These are phyloP conservation scores for Ramaria sp. DNA, from an alignment of 768 basidiomycete species.

Conservation along the genomic window DNA sequence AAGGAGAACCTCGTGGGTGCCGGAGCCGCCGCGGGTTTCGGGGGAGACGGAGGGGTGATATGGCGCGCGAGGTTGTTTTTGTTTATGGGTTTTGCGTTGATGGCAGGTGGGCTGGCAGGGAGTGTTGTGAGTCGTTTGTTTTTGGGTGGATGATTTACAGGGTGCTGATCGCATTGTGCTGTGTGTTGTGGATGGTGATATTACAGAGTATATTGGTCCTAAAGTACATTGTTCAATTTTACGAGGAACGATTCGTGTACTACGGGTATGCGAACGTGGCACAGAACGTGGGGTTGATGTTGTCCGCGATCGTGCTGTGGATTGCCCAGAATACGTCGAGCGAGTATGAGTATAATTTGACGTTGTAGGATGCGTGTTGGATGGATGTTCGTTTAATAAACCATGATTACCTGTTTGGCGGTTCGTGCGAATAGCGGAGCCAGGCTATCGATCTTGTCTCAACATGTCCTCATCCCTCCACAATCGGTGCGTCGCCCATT, in stretches of 20 bases:
- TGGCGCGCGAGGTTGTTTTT: conserved; percentile 86
- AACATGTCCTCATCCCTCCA: too few relatives aligned
- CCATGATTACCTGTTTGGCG: too few relatives aligned
- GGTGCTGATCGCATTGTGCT: not conserved
- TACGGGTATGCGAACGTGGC: conserved; percentile 96
- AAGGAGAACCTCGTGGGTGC: conserved; percentile 80
- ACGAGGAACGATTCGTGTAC: conserved; percentile 68
- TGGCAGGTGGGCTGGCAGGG: conserved; percentile 97
- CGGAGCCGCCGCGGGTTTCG: conserved; percentile 43
- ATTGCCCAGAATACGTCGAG: conserved; percentile 73
- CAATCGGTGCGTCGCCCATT: too few relatives aligned
- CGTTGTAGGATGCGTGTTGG: conserved; percentile 30
- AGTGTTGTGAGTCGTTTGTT: conserved; percentile 62
- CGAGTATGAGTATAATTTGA: conserved; percentile 92
- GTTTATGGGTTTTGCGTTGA: conserved; percentile 92
- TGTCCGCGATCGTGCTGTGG: conserved; percentile 85
- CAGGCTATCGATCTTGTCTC: too few relatives aligned
- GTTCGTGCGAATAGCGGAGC: too few relatives aligned
- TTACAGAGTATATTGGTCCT: conserved; percentile 74
- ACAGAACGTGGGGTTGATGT: conserved; percentile 79
- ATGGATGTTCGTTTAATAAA: too few relatives aligned
- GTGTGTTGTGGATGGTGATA: not conserved
- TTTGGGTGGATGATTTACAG: not conserved
- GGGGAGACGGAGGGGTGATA: conserved; percentile 66
- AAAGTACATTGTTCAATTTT: conserved; percentile 75